These are phyloP conservation scores for Drosera spatulata DNA, from an alignment of 179 eudicot species.

Conservation along the genomic window DNA sequence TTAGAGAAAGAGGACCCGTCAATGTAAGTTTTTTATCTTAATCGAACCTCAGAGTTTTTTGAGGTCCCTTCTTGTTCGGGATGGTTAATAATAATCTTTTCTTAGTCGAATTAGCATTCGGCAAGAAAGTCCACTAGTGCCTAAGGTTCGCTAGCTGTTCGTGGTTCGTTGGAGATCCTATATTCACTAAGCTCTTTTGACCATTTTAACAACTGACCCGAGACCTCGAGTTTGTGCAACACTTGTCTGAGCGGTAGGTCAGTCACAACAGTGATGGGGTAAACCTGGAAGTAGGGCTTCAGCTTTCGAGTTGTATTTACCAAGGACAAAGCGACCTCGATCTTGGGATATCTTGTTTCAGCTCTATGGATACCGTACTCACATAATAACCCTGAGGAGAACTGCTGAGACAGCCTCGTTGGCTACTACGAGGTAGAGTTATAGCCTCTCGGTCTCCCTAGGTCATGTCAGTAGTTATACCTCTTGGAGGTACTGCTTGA, in stretches of 20 bases:
- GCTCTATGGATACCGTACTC: background rate
- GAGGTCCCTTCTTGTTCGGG: too few relatives aligned
- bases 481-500: background rate
- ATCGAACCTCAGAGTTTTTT: too few relatives aligned
- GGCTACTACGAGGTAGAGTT: background rate
- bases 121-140: background rate
- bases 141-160: background rate
- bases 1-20: background rate
- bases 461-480: background rate
- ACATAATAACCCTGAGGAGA: background rate
- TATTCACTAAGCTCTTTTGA: background rate
- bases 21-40: background rate
- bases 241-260: conserved; percentile 3
- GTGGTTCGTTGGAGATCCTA: background rate
- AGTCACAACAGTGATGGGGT: background rate
- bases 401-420: background rate
- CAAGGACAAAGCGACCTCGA: background rate
- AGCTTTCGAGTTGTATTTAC: background rate
- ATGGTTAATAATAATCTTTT: too few relatives aligned
- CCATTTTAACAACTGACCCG: background rate
- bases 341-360: background rate
- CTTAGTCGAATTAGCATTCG: background rate
- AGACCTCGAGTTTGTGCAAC: background rate
- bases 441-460: background rate
- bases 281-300: background rate